Base-by-base conservation (phyloP, 345 rosid species). In the Arabidopsis arenosa region DNA sequence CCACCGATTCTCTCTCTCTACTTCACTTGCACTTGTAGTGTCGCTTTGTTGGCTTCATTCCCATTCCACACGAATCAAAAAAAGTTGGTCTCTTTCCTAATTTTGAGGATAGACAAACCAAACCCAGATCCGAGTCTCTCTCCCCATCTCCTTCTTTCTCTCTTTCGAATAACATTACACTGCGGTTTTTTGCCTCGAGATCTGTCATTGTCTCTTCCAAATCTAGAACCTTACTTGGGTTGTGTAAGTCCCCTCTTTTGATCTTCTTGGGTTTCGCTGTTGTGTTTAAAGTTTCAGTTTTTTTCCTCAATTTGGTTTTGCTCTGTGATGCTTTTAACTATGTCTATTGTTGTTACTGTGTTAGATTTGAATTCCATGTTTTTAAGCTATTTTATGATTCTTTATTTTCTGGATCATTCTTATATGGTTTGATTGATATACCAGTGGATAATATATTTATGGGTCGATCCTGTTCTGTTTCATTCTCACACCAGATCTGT, bases 71-170 rank as follows among this genome's bases (percentile, higher is more conserved):
- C 70, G 59, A 14, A 41, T 17, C 0, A 32, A 33, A 6, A 5
- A 62, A 63, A 49, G 55, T 52, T 51, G 9, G 13, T 37, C 47
- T 6, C 15, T 67, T 67, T 67, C 36, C 59, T 66, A 65, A 36
- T 51, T 3, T 66, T 51, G 71, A 36, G 2, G 40, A 44, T 15
- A 47, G 28, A 64, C n/a, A 43, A 45, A 67, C 11, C 36, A 43
- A 48, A 36, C 48, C 28, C 11, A 52, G 61, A 67, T 67, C 72
- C 61, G 48, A 66, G 7, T 51, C 72, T 67, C 59, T 49, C 71
- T 39, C 43, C 10, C 43, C 43, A 9, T 39, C 43, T 39, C 43
- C 43, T 39, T 39, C 43, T 39, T 39, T 39, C 43, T 39, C 12
- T 39, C 43, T 9, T 9, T 9, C 12, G 7, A 35, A 35, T 35